Base-by-base conservation (phyloP, 106 monocot genomes). In the Apostasia ramifera region DNA sequence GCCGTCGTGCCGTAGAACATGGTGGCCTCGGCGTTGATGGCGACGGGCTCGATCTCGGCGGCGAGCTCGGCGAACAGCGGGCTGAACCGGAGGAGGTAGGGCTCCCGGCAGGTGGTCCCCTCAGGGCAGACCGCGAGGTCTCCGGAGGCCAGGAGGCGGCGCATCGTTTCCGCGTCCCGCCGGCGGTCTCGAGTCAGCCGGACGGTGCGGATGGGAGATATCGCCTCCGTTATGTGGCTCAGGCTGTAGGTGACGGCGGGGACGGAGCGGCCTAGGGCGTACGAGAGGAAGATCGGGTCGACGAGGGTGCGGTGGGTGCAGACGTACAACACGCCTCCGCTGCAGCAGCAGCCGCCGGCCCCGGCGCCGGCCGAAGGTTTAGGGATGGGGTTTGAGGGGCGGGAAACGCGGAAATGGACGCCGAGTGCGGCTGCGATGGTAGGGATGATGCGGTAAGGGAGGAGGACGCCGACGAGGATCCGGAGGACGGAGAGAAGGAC, bases 161-260 rank as follows among this genome's bases (percentile, higher is more conserved):
- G 48, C 69, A 94, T 91, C 3, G 74, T 88, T 3, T 53, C 52
- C 0, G 82, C 75, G 69, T 90, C 94, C 0, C 64, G 70, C 8
- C 6, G 50, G 6, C 94, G 73, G 70, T 94, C 71, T 5, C 94
- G 63, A 8, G 90, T 81, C 15, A 94, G 69, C 7, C 90, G 57
- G 44, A 94, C 84, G 2, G 90, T 87, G 57, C 43, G 68, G 58
- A 94, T 79, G 26, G 94, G 94, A 2, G 94, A 58, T 5, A 94
- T 52, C 38, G 83, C 2, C 76, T 94, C 94, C 5, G 90, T 79
- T 8, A 85, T 9, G 6, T 69, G 82, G 85, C 94, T 90, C 14
- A 90, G 82, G 80, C 94, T 90, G 79, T 94, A 94, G 0, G 94
- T 94, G 52, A 94, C 87, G 45, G 87, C 85, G 63, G 94, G 67